Evolutionary conservation across 176 grass and related monocot genomes (phyloP).

Genomic region (Zoysia japonica): DNA sequence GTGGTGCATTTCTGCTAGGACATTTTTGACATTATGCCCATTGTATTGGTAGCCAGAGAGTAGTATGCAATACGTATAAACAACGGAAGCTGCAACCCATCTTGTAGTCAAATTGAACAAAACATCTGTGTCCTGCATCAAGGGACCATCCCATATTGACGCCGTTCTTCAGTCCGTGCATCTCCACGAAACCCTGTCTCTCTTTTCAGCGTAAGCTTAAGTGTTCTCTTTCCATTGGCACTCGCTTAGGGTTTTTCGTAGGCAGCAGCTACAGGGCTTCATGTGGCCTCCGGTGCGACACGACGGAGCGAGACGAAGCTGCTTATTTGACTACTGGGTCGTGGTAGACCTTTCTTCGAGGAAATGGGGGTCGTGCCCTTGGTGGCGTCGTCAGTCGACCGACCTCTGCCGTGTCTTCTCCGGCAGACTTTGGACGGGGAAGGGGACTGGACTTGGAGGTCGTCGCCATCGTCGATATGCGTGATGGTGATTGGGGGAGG

Average conservation of each 20-base stretch:
- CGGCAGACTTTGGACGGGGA: conserved; percentile 19
- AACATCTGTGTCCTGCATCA: conserved; percentile 1
- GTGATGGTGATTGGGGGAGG: background rate
- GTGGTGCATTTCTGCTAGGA: background rate
- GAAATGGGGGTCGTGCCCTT: too few relatives aligned
- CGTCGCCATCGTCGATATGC: background rate
- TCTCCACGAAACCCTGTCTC: too few relatives aligned
- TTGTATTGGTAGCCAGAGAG: too few relatives aligned
- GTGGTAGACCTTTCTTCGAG: too few relatives aligned
- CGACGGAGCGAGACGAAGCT: too few relatives aligned
- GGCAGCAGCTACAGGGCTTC: too few relatives aligned
- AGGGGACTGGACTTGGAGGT: background rate
- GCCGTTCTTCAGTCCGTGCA: background rate
- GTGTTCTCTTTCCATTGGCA: too few relatives aligned
- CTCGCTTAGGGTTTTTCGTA: too few relatives aligned
- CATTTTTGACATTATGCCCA: too few relatives aligned
- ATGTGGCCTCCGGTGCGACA: too few relatives aligned
- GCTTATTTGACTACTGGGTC: too few relatives aligned
- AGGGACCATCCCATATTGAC: background rate
- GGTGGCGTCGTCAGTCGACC: background rate
- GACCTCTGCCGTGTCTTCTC: conserved; percentile 9
- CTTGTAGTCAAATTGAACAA: conserved; percentile 14
- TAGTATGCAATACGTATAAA: background rate
- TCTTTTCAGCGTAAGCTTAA: background rate
- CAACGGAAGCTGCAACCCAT: background rate